Conservation (phyloP, 2,329 filamentous ascomycete genomes). For the Fusarium sacchari region DNA sequence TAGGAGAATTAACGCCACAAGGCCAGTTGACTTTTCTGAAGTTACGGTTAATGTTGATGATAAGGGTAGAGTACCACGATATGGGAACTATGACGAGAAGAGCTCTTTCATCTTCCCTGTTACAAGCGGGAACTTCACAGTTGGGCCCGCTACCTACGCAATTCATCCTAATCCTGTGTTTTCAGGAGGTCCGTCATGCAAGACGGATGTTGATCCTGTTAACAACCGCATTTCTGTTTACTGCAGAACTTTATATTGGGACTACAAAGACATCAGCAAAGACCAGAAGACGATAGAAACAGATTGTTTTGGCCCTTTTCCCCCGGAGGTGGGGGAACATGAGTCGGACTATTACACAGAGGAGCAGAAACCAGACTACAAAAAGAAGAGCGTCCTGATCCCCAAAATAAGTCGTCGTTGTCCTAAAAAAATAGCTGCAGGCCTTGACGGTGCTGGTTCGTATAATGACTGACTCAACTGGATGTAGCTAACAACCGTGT, state of each 20-base stretch:
- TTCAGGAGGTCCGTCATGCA: neutral
- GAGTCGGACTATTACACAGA: neutral
- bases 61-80: fast-evolving
- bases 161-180: fast-evolving
- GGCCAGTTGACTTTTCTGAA: fast-evolving
- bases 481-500: fast-evolving
- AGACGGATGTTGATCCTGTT: neutral
- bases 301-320: fast-evolving
- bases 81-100: fast-evolving
- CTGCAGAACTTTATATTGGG: fast-evolving
- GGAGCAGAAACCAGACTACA: too few relatives aligned
- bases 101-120: fast-evolving
- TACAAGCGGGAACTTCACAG: neutral
- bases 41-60: fast-evolving
- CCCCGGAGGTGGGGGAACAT: fast-evolving
- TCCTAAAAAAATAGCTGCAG: too few relatives aligned
- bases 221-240: neutral
- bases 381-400: neutral
- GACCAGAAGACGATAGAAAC: fast-evolving
- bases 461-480: fast-evolving
- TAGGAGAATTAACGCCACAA: fast-evolving
- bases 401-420: neutral
- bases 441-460: neutral
- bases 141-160: fast-evolving
- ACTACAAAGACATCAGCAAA: fast-evolving